Conservation (phyloP, 192 early-diverging fungal species). For the Coemansia sp. region DNA sequence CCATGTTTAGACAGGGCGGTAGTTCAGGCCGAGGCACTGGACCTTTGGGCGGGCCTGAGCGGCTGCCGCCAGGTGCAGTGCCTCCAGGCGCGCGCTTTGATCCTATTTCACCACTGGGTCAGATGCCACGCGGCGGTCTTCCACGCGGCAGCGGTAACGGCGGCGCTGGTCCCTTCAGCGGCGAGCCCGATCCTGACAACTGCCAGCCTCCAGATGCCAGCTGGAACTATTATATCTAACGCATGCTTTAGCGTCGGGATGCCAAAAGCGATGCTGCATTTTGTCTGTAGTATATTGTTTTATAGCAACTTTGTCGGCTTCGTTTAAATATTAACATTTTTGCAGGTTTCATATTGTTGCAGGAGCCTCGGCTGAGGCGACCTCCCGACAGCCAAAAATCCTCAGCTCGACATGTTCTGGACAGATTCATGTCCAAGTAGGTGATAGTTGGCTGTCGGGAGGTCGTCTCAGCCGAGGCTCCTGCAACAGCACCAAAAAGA, state of each 20-base stretch:
- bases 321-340: too few relatives aligned
- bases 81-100: constrained; percentile 90
- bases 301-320: too few relatives aligned
- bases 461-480: too few relatives aligned
- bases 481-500: too few relatives aligned
- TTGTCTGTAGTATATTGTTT: too few relatives aligned
- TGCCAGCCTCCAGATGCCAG: constrained; percentile 25
- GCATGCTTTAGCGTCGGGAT: not conserved
- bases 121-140: constrained; percentile 11
- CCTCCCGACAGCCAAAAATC: too few relatives aligned
- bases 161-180: constrained; percentile 24
- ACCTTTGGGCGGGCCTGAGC: constrained; percentile 58
- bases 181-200: constrained; percentile 41
- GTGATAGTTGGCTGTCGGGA: too few relatives aligned
- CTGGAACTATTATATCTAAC: constrained; percentile 37
- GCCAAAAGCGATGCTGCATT: too few relatives aligned
- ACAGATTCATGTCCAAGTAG: too few relatives aligned
- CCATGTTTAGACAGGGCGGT: constrained; percentile 70
- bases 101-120: constrained; percentile 77
- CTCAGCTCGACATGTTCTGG: too few relatives aligned
- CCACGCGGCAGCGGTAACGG: constrained; percentile 11
- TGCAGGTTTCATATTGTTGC: too few relatives aligned
- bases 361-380: too few relatives aligned
- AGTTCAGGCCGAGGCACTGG: constrained; percentile 18
- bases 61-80: constrained; percentile 68